Percentiles rank a stretch among this genome's conserved stretches.
phyloP scores from a whole-genome alignment of 345 rosid species.

The Melaleuca quinquenervia region DNA sequence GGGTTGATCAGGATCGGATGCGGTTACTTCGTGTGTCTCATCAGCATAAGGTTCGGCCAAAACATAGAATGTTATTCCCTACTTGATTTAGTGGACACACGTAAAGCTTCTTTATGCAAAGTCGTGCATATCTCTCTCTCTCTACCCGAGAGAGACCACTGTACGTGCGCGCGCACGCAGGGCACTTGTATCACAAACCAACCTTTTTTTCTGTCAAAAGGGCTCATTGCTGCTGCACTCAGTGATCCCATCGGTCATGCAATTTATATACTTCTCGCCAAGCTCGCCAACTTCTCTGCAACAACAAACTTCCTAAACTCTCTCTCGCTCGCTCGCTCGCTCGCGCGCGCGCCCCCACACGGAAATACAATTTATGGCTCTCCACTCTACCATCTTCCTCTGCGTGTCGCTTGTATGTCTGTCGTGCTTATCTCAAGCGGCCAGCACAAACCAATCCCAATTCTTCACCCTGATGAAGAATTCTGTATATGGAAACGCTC shows the following conservation, averaged over 20 bases:
- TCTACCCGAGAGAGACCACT: neutral
- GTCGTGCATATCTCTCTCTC: conserved; percentile 14
- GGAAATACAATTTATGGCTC: neutral
- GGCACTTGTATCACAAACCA: neutral
- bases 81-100: conserved; percentile 32
- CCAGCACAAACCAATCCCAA: conserved; percentile 27
- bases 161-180: neutral
- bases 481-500: conserved; percentile 38
- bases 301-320: conserved; percentile 13
- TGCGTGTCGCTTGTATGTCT: neutral
- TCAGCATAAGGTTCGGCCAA: conserved; percentile 6
- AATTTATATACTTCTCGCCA: conserved; percentile 28
- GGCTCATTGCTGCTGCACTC: conserved; percentile 15
- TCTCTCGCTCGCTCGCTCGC: conserved; percentile 11
- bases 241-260: conserved; percentile 21
- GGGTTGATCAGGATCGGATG: neutral
- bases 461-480: conserved; percentile 56
- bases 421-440: neutral
- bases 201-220: conserved; percentile 3
- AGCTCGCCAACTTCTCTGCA: conserved; percentile 25
- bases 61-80: conserved; percentile 20
- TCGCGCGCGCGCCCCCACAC: conserved; percentile 3
- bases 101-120: conserved; percentile 61
- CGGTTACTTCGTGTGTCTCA: conserved; percentile 9
- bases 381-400: neutral